Evolutionary conservation across 2,329 filamentous ascomycete genomes (phyloP).

Genomic region (Botrytis deweyae): DNA sequence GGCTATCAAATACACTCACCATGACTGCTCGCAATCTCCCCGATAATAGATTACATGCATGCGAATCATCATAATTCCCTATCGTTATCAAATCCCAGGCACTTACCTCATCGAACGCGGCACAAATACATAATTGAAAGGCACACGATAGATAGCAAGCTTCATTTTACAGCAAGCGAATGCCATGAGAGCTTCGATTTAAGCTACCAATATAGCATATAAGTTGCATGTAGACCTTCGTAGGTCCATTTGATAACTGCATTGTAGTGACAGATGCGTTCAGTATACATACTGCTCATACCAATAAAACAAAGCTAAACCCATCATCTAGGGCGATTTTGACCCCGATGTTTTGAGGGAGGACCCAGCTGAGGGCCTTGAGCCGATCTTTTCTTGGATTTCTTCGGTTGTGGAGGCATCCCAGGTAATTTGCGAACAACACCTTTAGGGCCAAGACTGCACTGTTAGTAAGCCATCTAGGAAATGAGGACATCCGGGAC

Average conservation of each 20-base stretch:
- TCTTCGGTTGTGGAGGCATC: not conserved
- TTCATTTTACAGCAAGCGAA: no score
- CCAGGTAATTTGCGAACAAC: slow-evolving; percentile 1
- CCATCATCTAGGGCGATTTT: not conserved
- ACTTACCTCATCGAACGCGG: not conserved
- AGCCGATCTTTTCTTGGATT: not conserved
- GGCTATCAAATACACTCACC: not conserved
- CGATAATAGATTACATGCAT: not conserved
- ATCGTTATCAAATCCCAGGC: no score
- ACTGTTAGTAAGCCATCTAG: not conserved
- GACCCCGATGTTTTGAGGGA: slow-evolving; percentile 1
- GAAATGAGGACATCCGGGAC: not conserved
- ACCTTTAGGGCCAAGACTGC: not conserved
- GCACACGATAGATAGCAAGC: not conserved
- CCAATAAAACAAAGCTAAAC: not conserved
- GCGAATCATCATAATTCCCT: not conserved
- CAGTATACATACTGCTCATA: not conserved
- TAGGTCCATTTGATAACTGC: no score
- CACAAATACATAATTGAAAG: not conserved
- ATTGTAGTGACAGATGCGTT: not conserved
- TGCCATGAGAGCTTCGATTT: no score
- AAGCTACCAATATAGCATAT: not conserved
- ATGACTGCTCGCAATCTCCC: not conserved
- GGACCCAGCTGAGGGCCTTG: not conserved
- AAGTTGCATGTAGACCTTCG: not conserved